These are phyloP conservation scores for Scutellaria minor DNA, from an alignment of 257 asterid species.

Conservation along the genomic window DNA sequence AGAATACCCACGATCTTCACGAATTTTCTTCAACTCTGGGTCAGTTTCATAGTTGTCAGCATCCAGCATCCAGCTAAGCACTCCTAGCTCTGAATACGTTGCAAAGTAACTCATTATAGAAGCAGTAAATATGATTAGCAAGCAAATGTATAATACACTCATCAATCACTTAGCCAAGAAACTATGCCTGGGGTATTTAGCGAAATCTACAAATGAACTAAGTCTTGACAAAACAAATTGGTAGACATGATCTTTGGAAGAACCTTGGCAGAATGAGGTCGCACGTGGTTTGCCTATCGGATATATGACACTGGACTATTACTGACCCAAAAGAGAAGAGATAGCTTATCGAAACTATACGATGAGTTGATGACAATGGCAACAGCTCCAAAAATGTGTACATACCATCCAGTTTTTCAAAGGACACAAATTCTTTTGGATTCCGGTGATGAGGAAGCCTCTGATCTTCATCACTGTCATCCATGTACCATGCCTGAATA, in stretches of 20 bases:
- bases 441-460: conserved; percentile 90
- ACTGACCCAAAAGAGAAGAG: conserved; percentile 6
- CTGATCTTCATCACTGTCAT: conserved; percentile 86
- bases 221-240: neutral
- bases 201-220: neutral
- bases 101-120: conserved; percentile 28
- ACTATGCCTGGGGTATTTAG: neutral
- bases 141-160: neutral
- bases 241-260: neutral
- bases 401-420: conserved; percentile 86
- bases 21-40: conserved; percentile 83
- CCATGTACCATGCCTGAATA: conserved; percentile 98
- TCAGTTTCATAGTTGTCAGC: conserved; percentile 93
- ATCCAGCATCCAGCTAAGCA: conserved; percentile 90
- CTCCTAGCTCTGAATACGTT: conserved; percentile 74
- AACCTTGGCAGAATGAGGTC: neutral
- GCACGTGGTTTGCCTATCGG: neutral
- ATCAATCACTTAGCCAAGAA: neutral
- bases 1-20: conserved; percentile 84
- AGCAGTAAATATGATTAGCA: conserved; percentile 12
- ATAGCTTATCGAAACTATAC: neutral
- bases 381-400: neutral
- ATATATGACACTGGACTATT: neutral
- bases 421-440: conserved; percentile 80
- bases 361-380: neutral